Evolutionary conservation across 73 alveolate genomes (phyloP).

Genomic region (Symbiodinium natans): DNA sequence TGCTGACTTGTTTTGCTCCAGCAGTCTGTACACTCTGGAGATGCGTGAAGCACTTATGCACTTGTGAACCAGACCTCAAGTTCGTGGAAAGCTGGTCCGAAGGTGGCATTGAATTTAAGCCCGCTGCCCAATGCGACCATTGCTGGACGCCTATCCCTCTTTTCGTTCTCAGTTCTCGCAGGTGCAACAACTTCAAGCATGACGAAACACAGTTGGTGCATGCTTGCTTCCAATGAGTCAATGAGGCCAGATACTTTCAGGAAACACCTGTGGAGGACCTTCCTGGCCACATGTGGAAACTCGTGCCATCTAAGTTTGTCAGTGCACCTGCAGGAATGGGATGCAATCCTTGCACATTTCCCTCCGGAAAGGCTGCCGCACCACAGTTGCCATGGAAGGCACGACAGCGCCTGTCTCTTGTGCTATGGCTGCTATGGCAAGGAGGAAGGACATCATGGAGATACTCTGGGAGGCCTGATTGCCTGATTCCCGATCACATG

Average conservation of each 20-base stretch:
- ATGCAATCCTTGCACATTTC: conserved; percentile 19
- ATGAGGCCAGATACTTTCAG: not conserved
- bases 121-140: conserved; percentile 52
- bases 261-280: not conserved
- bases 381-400: not conserved
- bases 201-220: not conserved
- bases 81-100: too few species aligned
- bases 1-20: too few species aligned
- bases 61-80: too few species aligned
- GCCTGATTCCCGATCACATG: not conserved
- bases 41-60: too few species aligned
- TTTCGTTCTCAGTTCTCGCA: too few species aligned
- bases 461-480: not conserved
- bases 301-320: not conserved
- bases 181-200: not conserved
- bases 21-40: too few species aligned
- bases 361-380: conserved; percentile 41
- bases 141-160: not conserved
- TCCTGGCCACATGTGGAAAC: not conserved
- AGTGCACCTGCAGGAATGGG: conserved; percentile 26
- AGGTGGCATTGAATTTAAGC: conserved; percentile 69
- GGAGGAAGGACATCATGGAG: not conserved
- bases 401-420: too few species aligned
- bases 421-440: too few species aligned
- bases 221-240: not conserved